A percentile compares a stretch with the other conserved stretches of the same genome.
Conservation (phyloP, 768 basidiomycete genomes). For the Guyanaporus albipodus region DNA sequence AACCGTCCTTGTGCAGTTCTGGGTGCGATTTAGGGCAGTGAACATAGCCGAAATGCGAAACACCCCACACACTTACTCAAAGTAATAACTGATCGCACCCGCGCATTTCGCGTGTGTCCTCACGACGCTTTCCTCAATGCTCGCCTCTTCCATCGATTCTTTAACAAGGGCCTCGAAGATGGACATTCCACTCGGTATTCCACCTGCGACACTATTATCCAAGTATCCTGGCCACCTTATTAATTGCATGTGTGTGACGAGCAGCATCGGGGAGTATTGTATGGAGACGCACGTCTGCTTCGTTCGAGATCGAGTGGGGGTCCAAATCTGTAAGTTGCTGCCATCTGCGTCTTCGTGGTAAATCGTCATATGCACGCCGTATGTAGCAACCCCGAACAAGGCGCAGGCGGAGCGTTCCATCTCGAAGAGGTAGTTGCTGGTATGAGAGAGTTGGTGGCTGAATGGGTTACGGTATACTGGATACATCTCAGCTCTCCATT, state of each 20-base stretch:
- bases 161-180: slow-evolving; percentile 77
- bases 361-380: slow-evolving; percentile 87
- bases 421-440: slow-evolving; percentile 71
- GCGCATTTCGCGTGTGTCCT: slow-evolving; percentile 52
- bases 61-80: slow-evolving; percentile 43
- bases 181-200: slow-evolving; percentile 77
- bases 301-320: slow-evolving; percentile 77
- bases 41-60: neutral
- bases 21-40: neutral
- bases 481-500: slow-evolving; percentile 89
- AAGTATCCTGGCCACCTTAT: slow-evolving; percentile 77
- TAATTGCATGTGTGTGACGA: neutral
- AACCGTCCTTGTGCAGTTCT: slow-evolving; percentile 50
- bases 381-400: slow-evolving; percentile 86
- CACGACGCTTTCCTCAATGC: slow-evolving; percentile 64
- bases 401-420: slow-evolving; percentile 89
- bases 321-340: slow-evolving; percentile 63
- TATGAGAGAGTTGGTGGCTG: slow-evolving; percentile 40
- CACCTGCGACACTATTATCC: slow-evolving; percentile 91
- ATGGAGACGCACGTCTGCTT: slow-evolving; percentile 75
- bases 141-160: slow-evolving; percentile 93
- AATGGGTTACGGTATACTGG: slow-evolving; percentile 71
- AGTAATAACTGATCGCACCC: slow-evolving; percentile 82
- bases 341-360: slow-evolving; percentile 43
- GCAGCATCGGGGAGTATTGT: neutral